Evolutionary conservation across 2,329 filamentous ascomycete genomes (phyloP), one percentile per base, ranked within the genome.

Genomic region (Pyricularia sp.): DNA sequence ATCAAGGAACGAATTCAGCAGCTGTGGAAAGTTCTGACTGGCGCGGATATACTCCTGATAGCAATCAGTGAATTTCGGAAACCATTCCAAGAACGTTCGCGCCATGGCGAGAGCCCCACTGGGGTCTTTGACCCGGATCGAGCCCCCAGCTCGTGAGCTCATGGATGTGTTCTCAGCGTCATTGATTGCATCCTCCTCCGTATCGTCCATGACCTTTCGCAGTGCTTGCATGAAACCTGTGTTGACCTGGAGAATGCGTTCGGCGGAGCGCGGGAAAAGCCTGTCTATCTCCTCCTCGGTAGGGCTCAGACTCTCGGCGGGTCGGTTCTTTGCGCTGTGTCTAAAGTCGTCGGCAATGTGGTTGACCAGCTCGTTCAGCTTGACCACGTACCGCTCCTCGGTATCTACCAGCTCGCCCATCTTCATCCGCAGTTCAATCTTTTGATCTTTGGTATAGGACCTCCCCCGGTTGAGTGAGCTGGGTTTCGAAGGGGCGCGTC

Each of bases 11-110:
- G 83, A 81, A 69, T 89, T 91, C 65, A 97, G 83, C 19, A 93
- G 82, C 65, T 89, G 86, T 0, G 92, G 89, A 69, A 97, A 96
- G 66, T 91, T 85, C 68, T 92, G 90, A 74, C 96, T 96, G 12
- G 91, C 88, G 70, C 88, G 88, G 75, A 99, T 94, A 74, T 97
- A 99, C 68, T 96, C 88, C 69, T 91, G 88, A 74, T 99, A 99
- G 71, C 90, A 92, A 66, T 92, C 86, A 30, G 90, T 89, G 72
- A 99, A 97, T 69, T 88, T 88, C 7, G 94, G 94, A 69, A 99
- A 94, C 91, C 92, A 96, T 69, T 96, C 90, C 4, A 94, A 78
- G 66, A 97, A 87, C 62, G 91, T 81, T 70, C 88, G 91, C 57
- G 91, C 91, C 73, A 97, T 88, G 55, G 86, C 84, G 53, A 89